Evolutionary conservation across 169 alveolate genomes (phyloP), one percentile per base, ranked within the genome.

Genomic region (Plasmodium sp.): DNA sequence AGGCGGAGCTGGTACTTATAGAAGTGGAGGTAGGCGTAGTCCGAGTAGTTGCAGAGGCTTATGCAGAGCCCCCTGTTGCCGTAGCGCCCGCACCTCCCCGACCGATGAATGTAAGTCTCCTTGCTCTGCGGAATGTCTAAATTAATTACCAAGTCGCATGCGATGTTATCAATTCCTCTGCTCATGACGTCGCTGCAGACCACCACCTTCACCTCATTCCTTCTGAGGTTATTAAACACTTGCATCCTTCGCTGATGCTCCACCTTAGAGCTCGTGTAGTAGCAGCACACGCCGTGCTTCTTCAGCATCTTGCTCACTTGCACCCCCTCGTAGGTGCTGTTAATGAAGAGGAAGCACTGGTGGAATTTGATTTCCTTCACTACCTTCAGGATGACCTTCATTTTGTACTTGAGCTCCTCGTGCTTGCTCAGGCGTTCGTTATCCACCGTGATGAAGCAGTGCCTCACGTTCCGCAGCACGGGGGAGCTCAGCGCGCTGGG

Each of bases 131-230:
- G 99, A 74, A 98, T 90, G 95, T 98, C 99, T 92, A 97, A 96
- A 84, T 98, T 98, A 3, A 98, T 97, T 5, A 98, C 99, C 85
- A 97, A 95, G 91, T 97, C 99, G 16, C 98, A 97, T 45, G 92
- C 93, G 4, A 97, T 97, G 22, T 97, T 93, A 81, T 98, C 99
- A 6, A 98, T 95, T 3, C 99, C 99, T 56, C 99, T 94, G 83
- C 99, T 96, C 81, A 98, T 96, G n/a, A 98, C 97, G 91, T 98
- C 99, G 4, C 99, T 96, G 83, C 98, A 98, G 22, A 98, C 96
- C 62, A 98, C 95, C 56, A 98, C 93, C 56, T 95, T 97, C 43
- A 96, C 83, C 27, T 84, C 81, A 82, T 86, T 95, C 22, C 84
- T 81, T 43, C 48, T 34, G 9, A 95, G 81, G 7, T 75, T 93